These are phyloP conservation scores for Picochlorum sp. DNA, from an alignment of 139 green algal species.

Conservation along the genomic window DNA sequence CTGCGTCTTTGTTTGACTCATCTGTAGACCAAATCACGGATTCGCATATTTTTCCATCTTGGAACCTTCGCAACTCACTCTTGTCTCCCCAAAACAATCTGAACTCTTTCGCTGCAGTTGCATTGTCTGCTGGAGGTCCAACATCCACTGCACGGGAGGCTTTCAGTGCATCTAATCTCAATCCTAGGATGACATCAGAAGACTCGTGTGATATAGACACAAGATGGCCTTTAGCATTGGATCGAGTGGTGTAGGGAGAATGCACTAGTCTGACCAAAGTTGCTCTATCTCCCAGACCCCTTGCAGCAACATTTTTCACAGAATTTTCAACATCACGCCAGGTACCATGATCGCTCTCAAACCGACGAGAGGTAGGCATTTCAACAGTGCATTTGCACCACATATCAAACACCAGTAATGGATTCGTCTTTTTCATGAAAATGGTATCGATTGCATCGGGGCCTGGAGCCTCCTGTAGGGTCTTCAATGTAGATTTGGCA, in stretches of 20 bases:
- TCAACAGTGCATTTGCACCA: conserved; percentile 29
- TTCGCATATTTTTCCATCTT: conserved; percentile 70
- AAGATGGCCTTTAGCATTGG: background rate
- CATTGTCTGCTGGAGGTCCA: conserved; percentile 50
- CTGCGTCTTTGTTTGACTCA: conserved; percentile 36
- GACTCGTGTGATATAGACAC: background rate
- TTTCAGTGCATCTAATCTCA: conserved; percentile 31
- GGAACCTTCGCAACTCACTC: conserved; percentile 60
- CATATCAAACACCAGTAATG: conserved; percentile 48
- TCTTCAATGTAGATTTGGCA: conserved; percentile 27
- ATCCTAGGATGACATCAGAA: background rate
- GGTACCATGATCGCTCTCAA: background rate
- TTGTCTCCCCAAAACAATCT: conserved; percentile 64
- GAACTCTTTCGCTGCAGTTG: conserved; percentile 42
- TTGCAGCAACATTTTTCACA: background rate
- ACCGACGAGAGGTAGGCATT: background rate
- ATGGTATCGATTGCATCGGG: conserved; percentile 44
- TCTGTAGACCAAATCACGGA: conserved; percentile 58
- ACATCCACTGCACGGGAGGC: conserved; percentile 54
- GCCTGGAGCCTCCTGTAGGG: conserved; percentile 31
- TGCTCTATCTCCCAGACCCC: background rate
- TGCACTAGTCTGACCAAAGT: conserved; percentile 4
- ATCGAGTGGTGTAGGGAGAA: conserved; percentile 2
- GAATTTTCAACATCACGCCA: background rate
- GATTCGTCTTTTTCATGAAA: conserved; percentile 23